Base-by-base conservation (phyloP, 148 eudicot genomes). In the Amaranthus hypochondriacus region DNA sequence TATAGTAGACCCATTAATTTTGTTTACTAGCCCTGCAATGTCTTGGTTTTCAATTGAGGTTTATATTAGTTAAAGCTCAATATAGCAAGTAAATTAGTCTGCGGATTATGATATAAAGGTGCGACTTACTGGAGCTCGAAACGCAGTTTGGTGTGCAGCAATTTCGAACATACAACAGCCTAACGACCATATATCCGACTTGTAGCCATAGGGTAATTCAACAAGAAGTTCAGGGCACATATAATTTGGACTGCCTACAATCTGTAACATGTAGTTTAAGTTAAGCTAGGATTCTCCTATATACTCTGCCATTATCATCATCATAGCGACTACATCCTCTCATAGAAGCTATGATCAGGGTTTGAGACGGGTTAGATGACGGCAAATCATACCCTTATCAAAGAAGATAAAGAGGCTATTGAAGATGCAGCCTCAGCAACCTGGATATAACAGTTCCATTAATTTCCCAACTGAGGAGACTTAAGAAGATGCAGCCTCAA, bases 371-470 rank as follows among this genome's bases (percentile, higher is more conserved):
- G 39, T 28, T 28, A 2, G 39, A 28, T 28, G 39, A 28, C 39
- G 39, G 39, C 39, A 28, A 28, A 28, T 28, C 39, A 28, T 28
- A 28, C 39, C 39, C 39, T 28, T 28, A 28, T 28, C 39, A 28
- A 28, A 1, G 39, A 28, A 28, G 39, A 28, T 28, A 28, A 28
- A 2, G 39, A 28, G 39, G 39, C 2, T 28, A 28, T 18, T 18
- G 83, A 96, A 96, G 77, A 96, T 96, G 97, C 99, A 96, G 86
- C 97, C 99, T 77, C 99, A 96, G 83, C 99, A 96, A 83, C 99
- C 99, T 67, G 99, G 99, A 73, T 96, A 96, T 74, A 89, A 73
- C 76, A 18, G 18, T 18, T 18, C 18, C 18, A 18, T 18, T 18
- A 18, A 18, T 18, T 18, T 18, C 18, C 18, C 18, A 18, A 18